Base-by-base conservation (phyloP, 2,329 filamentous ascomycete genomes). In the Annulohypoxylon truncatum region DNA sequence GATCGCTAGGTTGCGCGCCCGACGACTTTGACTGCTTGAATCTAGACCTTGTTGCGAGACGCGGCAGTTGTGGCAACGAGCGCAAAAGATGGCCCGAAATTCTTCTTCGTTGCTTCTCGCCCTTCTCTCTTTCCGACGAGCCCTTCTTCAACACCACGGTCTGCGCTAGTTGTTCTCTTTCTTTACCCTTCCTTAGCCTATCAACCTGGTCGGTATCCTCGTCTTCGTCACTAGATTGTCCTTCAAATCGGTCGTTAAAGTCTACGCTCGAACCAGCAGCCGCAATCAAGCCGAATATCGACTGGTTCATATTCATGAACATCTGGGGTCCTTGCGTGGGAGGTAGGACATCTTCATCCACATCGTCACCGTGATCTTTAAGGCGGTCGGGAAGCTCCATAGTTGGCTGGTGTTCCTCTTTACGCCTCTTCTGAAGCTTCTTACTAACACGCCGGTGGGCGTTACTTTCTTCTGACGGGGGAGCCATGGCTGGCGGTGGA, bases 241-340 rank as follows among this genome's bases (percentile, higher is more conserved):
- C 91, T 74, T 94, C 91, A 77, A 96, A 95, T 35, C 92, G 88
- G 64, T 92, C 87, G 77, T 92, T 90, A 75, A 96, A 94, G 79
- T 96, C 91, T 54, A 92, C 90, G 64, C 89, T 89, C 28, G 93
- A 94, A 5, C 94, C 93, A 35, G 93, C 93, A 13, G 93, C 93
- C 5, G 94, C 92, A 71, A 98, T 94, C 80, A 98, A 88, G 57
- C 93, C 94, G 78, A 97, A 97, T 59, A 98, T 90, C 70, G 93
- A 96, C 83, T 97, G 94, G 79, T 97, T 96, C 89, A 97, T 93
- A 75, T 94, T 93, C 79, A 88, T 82, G 63, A 86, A 84, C 77
- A 86, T 82, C 68, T 83, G 81, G 12, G 81, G 79, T 35, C 79
- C 80, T 61, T 83, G 81, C 7, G 73, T 77, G 1, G 82, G 78